Percentiles rank a stretch among this genome's conserved stretches.
phyloP scores from a whole-genome alignment of 1,284 basidiomycete genomes.

The Schizophyllum commune region DNA sequence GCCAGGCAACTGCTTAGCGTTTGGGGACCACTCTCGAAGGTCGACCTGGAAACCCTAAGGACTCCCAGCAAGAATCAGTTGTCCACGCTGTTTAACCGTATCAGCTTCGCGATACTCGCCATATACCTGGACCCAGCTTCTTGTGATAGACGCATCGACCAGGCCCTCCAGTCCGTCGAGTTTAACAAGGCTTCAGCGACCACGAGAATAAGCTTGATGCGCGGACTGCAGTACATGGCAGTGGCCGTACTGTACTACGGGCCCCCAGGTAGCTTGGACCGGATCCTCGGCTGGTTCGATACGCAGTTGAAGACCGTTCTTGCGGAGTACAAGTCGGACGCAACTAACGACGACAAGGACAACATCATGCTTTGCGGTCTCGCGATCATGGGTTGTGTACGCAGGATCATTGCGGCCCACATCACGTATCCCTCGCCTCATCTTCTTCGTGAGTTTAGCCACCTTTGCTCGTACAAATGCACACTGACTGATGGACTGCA shows the following conservation, averaged over 20 bases:
- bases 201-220: slow-evolving; percentile 69
- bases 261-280: slow-evolving; percentile 38
- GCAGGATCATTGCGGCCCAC: not conserved
- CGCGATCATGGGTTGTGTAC: not conserved
- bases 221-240: slow-evolving; percentile 72
- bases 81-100: slow-evolving; percentile 83
- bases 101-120: slow-evolving; percentile 71
- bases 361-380: slow-evolving; percentile 7
- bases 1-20: slow-evolving; percentile 78
- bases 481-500: too few relatives aligned
- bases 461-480: not conserved
- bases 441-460: slow-evolving; percentile 8
- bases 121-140: slow-evolving; percentile 59
- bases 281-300: slow-evolving; percentile 58
- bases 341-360: slow-evolving; percentile 5
- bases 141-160: slow-evolving; percentile 46
- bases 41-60: slow-evolving; percentile 44
- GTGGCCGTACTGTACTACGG: slow-evolving; percentile 58
- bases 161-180: slow-evolving; percentile 59
- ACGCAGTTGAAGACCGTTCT: slow-evolving; percentile 56
- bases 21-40: slow-evolving; percentile 62
- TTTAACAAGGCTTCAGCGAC: slow-evolving; percentile 64
- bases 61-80: slow-evolving; percentile 38
- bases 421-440: slow-evolving; percentile 8
- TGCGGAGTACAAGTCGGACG: slow-evolving; percentile 40